These are phyloP conservation scores for Eudorina sp. DNA, from an alignment of 139 green algal species.

Conservation along the genomic window DNA sequence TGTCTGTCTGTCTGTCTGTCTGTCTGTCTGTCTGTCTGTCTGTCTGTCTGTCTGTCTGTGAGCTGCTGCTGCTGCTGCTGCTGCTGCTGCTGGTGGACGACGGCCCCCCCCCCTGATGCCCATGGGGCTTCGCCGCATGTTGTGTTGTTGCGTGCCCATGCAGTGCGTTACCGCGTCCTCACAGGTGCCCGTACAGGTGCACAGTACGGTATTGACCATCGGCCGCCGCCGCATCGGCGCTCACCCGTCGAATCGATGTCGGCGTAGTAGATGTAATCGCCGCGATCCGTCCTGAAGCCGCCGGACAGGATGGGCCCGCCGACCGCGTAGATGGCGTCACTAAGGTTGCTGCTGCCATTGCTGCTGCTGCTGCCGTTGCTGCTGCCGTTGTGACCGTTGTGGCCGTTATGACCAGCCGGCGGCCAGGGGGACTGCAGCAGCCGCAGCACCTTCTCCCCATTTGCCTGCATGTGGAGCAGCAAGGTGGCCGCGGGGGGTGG, in stretches of 20 bases:
- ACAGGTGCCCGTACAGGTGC: background rate
- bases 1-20: too few relatives aligned
- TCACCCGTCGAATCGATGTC: constrained; percentile 3
- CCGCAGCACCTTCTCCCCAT: constrained; percentile 29
- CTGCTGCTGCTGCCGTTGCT: background rate
- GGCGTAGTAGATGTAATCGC: constrained; percentile 38
- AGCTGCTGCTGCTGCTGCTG: too few relatives aligned
- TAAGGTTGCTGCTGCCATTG: background rate
- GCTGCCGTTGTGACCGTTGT: background rate
- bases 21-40: too few relatives aligned
- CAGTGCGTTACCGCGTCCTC: background rate
- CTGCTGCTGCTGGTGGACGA: too few relatives aligned
- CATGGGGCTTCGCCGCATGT: background rate
- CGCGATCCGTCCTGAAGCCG: background rate
- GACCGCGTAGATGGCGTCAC: constrained; percentile 11
- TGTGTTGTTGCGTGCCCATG: background rate
- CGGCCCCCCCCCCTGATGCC: too few relatives aligned
- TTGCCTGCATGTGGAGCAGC: constrained; percentile 8
- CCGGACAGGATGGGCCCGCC: constrained; percentile 33
- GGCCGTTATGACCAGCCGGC: background rate
- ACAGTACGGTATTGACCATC: too few relatives aligned
- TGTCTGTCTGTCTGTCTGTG: too few relatives aligned
- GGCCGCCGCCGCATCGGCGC: background rate
- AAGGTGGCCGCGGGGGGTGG: background rate
- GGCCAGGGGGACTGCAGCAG: constrained; percentile 19